Conservation (phyloP, 768 basidiomycete species). For the Lactifluus volemus region DNA sequence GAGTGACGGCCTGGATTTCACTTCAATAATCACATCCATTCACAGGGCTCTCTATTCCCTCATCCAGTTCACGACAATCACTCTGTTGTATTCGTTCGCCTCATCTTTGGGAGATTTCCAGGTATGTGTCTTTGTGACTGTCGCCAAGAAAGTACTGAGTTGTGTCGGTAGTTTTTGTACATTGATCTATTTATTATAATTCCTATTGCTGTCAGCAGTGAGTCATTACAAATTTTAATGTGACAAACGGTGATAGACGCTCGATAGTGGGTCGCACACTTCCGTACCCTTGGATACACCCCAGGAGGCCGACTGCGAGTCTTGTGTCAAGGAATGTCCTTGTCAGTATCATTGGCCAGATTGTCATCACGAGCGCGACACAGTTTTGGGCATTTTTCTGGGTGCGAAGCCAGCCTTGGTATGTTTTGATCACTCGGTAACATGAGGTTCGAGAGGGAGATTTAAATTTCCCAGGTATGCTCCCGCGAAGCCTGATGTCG, state of each 20-base stretch:
- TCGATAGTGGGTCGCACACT: conserved; percentile 85
- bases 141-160: conserved; percentile 5
- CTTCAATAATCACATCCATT: neutral
- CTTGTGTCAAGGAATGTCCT: conserved; percentile 94
- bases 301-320: conserved; percentile 90
- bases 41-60: conserved; percentile 93
- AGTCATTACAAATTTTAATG: conserved; percentile 27
- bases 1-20: neutral
- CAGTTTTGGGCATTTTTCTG: conserved; percentile 89
- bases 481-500: conserved; percentile 31
- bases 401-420: conserved; percentile 84
- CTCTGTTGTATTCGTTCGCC: conserved; percentile 90
- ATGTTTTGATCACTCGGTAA: conserved; percentile 18
- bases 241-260: conserved; percentile 15
- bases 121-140: conserved; percentile 36
- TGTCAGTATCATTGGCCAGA: conserved; percentile 87
- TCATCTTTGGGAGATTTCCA: conserved; percentile 96
- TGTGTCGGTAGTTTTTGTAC: conserved; percentile 68
- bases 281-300: conserved; percentile 78
- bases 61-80: conserved; percentile 98
- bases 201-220: conserved; percentile 92
- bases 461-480: conserved; percentile 9
- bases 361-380: conserved; percentile 70
- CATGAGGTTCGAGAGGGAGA: neutral
- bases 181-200: conserved; percentile 98